phyloP scores from a whole-genome alignment of 139 green algal genomes.

The Closterium sp. region DNA sequence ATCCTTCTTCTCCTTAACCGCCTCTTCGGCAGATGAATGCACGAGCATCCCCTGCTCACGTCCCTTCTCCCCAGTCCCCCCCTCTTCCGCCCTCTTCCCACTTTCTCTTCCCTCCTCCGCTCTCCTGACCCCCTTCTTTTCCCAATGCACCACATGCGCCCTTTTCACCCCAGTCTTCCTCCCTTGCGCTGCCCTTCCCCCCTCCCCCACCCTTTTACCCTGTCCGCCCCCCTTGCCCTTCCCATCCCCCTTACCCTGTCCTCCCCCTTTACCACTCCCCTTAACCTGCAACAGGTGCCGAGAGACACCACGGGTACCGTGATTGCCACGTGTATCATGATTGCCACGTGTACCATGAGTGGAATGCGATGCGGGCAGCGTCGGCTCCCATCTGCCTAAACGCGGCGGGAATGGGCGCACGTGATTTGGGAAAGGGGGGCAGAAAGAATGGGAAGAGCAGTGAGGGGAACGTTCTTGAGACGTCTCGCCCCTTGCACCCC shows the following conservation, averaged over 20 bases:
- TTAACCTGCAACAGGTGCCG: neutral
- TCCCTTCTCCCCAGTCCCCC: too few relatives aligned
- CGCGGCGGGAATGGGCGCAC: neutral
- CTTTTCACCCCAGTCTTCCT: neutral
- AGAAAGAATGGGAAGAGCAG: too few relatives aligned
- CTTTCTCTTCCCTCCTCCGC: too few relatives aligned
- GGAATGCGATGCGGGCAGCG: neutral
- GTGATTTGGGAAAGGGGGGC: too few relatives aligned
- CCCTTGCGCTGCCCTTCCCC: neutral
- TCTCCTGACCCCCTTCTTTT: neutral
- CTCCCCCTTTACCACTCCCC: neutral
- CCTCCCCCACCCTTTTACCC: too few relatives aligned
- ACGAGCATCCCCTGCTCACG: too few relatives aligned
- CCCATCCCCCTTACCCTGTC: neutral
- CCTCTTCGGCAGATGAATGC: too few relatives aligned
- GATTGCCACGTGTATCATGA: neutral
- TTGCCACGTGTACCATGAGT: neutral
- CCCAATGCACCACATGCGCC: neutral
- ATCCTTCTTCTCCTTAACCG: too few relatives aligned
- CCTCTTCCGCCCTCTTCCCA: too few relatives aligned
- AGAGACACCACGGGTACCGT: neutral
- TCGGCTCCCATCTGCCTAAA: neutral
- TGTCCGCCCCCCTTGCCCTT: neutral
- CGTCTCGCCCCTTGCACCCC: too few relatives aligned
- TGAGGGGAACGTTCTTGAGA: too few relatives aligned